phyloP scores from a whole-genome alignment of 75 land plant species.

The Sequoiadendron giganteum region DNA sequence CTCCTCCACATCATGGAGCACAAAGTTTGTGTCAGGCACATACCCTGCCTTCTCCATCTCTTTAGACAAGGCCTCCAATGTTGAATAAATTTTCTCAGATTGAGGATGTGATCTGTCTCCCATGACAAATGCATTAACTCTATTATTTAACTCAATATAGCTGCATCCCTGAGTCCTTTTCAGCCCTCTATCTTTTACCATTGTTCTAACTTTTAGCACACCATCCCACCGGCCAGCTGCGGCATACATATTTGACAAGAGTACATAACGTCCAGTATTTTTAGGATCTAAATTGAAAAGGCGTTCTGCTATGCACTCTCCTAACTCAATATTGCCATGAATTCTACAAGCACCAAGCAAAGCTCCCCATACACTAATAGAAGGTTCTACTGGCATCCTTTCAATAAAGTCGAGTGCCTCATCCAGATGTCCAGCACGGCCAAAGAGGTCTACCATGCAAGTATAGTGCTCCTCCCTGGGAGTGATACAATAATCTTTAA shows the following conservation, averaged over 20 bases:
- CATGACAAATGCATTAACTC: not conserved
- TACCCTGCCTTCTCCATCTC: not conserved
- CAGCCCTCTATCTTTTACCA: not conserved
- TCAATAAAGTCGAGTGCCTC: slow-evolving; percentile 33
- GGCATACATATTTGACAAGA: slow-evolving; percentile 8
- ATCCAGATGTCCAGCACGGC: slow-evolving; percentile 46
- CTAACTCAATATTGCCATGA: slow-evolving; percentile 48
- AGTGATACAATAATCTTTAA: slow-evolving; percentile 16
- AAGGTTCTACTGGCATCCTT: slow-evolving; percentile 49
- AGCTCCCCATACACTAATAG: slow-evolving; percentile 65
- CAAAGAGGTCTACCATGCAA: slow-evolving; percentile 64
- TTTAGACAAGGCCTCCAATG: not conserved
- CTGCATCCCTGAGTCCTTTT: not conserved
- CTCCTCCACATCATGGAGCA: not conserved
- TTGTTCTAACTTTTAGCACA: not conserved
- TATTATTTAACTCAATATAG: slow-evolving; percentile 4
- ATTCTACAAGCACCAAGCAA: slow-evolving; percentile 45
- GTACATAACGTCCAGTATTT: slow-evolving; percentile 7
- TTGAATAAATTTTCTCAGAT: not conserved
- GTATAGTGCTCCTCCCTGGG: slow-evolving; percentile 59
- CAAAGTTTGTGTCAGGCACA: slow-evolving; percentile 3
- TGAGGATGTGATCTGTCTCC: slow-evolving; percentile 1
- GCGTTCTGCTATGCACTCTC: slow-evolving; percentile 34
- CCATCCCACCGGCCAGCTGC: slow-evolving; percentile 7
- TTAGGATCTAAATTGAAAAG: slow-evolving; percentile 22